These are phyloP conservation scores for Setaria viridis DNA, from an alignment of 202 grass and related monocot species.

Conservation along the genomic window DNA sequence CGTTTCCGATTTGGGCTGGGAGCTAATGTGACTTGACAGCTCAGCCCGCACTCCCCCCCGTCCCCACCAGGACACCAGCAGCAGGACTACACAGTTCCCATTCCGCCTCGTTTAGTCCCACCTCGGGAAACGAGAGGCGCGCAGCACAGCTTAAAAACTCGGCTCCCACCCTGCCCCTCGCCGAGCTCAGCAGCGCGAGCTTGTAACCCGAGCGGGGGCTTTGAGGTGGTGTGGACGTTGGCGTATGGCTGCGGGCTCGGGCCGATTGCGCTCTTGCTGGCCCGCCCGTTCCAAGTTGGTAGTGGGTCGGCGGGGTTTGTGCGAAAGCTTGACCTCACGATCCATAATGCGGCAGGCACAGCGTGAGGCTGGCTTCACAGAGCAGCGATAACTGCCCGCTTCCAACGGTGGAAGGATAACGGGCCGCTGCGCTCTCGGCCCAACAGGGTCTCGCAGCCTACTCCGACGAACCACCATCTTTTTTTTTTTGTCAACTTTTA, in stretches of 20 bases:
- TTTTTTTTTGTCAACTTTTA: background rate
- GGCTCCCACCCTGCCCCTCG: rapidly evolving
- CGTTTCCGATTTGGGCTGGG: background rate
- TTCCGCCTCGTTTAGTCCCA: conserved; percentile 33
- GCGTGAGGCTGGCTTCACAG: conserved; percentile 53
- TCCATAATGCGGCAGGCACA: conserved; percentile 26
- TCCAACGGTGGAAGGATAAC: conserved; percentile 52
- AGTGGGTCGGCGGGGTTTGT: background rate
- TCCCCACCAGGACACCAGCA: too few species aligned
- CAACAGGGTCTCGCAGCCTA: background rate
- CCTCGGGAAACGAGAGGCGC: rapidly evolving
- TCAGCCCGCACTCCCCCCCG: background rate
- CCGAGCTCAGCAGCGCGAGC: conserved; percentile 32
- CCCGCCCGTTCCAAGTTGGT: conserved; percentile 48
- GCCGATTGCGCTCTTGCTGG: background rate
- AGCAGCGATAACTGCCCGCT: conserved; percentile 47
- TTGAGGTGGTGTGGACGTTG: conserved; percentile 23
- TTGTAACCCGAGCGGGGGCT: conserved; percentile 49
- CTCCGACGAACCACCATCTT: conserved; percentile 35
- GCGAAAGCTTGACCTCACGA: conserved; percentile 21
- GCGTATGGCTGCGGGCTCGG: background rate
- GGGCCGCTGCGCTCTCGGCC: conserved; percentile 8
- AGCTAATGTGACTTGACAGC: background rate
- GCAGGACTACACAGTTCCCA: background rate
- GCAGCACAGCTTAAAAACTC: background rate